Evolutionary conservation across 805 yeast genomes (phyloP).

Genomic region (Yamadazyma endophytica): DNA sequence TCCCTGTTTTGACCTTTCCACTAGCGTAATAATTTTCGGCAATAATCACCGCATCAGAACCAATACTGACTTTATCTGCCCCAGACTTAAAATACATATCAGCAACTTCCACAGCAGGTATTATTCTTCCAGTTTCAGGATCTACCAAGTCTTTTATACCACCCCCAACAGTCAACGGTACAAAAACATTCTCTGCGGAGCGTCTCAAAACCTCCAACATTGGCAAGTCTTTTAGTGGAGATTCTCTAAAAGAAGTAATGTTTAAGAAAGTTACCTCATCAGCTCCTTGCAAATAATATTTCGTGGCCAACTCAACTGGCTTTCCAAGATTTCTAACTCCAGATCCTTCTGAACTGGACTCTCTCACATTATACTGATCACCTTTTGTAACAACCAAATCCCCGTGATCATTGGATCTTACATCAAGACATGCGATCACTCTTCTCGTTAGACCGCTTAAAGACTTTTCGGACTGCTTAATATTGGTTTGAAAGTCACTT

Average conservation of each 20-base stretch:
- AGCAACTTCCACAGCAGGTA: constrained; percentile 90
- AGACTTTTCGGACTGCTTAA: constrained; percentile 17
- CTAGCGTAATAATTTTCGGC: constrained; percentile 75
- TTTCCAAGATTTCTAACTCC: constrained; percentile 91
- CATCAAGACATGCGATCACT: constrained; percentile 94
- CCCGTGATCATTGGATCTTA: constrained; percentile 90
- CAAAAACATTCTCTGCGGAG: constrained; percentile 89
- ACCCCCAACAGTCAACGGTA: constrained; percentile 97
- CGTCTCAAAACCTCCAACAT: constrained; percentile 84
- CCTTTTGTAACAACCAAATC: constrained; percentile 98
- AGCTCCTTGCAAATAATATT: constrained; percentile 90
- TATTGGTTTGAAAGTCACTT: constrained; percentile 14
- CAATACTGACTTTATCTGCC: constrained; percentile 96
- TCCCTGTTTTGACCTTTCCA: constrained; percentile 61
- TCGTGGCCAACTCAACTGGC: constrained; percentile 91
- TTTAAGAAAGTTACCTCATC: constrained; percentile 95
- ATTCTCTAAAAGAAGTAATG: constrained; percentile 92
- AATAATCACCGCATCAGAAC: constrained; percentile 93
- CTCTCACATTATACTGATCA: constrained; percentile 96
- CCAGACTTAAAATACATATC: constrained; percentile 90
- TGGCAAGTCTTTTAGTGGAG: constrained; percentile 90
- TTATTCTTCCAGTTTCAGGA: constrained; percentile 66
- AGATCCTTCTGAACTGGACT: constrained; percentile 38
- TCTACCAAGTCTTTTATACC: constrained; percentile 91
- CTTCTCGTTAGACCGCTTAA: constrained; percentile 78